Percentiles rank a stretch among this genome's conserved stretches.
Conservation (phyloP, 192 early-diverging fungal species). For the Pecoramyces ruminantium region DNA sequence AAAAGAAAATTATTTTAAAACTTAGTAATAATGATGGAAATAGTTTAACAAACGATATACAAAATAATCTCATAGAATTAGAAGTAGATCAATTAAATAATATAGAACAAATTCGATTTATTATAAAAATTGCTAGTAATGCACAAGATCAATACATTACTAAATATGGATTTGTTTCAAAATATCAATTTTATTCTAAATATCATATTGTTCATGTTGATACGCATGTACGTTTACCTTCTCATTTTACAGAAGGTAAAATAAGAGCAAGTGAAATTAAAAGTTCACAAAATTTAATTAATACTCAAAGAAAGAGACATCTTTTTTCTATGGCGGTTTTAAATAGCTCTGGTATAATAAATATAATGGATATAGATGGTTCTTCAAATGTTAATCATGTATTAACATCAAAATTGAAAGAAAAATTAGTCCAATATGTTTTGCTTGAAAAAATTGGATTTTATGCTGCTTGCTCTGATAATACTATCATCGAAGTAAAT, state of each 20-base stretch:
- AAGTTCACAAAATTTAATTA: background rate
- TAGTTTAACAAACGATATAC: background rate
- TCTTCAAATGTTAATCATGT: background rate
- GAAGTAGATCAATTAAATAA: background rate
- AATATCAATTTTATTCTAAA: background rate
- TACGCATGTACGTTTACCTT: background rate
- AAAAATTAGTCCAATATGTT: background rate
- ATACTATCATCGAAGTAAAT: background rate
- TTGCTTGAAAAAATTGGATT: background rate
- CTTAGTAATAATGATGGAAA: background rate
- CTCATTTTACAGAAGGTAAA: background rate
- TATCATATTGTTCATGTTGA: background rate
- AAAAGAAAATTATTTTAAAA: background rate
- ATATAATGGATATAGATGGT: background rate
- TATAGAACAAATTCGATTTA: background rate
- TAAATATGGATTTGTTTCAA: background rate
- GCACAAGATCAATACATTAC: background rate
- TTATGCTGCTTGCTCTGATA: background rate
- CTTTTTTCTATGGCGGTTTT: background rate
- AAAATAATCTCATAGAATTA: background rate
- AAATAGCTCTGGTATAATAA: background rate
- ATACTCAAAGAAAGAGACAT: background rate
- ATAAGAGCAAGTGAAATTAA: background rate
- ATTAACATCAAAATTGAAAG: background rate
- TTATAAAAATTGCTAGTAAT: background rate